Evolutionary conservation across 108 stramenopile species (phyloP).

Genomic region (Conticribra weissflogii): DNA sequence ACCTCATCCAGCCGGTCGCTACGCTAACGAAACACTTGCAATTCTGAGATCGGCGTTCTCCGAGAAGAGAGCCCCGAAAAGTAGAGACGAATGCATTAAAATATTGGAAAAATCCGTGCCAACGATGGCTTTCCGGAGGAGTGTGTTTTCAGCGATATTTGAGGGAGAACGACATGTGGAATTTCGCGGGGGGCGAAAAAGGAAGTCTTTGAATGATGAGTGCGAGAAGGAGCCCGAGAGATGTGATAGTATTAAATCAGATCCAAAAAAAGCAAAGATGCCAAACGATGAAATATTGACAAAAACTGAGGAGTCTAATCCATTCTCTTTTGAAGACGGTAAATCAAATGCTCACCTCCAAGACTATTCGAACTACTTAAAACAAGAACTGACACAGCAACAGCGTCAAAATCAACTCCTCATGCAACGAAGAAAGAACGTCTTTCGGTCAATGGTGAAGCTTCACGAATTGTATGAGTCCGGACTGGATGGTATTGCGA

Average conservation of each 20-base stretch:
- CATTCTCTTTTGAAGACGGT: no score
- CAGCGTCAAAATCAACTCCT: conserved; percentile 29
- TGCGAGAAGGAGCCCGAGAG: no score
- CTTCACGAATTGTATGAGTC: conserved; percentile 44
- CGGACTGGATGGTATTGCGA: conserved; percentile 40
- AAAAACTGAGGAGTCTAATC: no score
- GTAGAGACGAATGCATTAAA: not conserved
- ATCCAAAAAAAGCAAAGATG: not conserved
- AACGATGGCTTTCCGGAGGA: not conserved
- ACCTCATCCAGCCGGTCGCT: not conserved
- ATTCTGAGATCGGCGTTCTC: not conserved
- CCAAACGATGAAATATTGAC: not conserved
- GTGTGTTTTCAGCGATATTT: not conserved
- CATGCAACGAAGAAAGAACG: conserved; percentile 18
- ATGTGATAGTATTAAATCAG: no score
- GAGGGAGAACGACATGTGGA: no score
- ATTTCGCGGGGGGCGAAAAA: no score
- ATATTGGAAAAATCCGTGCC: not conserved
- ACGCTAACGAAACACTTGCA: conserved; percentile 4
- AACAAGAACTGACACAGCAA: conserved; percentile 27
- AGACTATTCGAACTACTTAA: not conserved
- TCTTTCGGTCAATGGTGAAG: conserved; percentile 24
- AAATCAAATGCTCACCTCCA: not conserved
- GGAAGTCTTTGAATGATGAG: no score
- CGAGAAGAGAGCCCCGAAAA: not conserved